Conservation (phyloP, 192 early-diverging fungal species). For the Pilaira anomala region DNA sequence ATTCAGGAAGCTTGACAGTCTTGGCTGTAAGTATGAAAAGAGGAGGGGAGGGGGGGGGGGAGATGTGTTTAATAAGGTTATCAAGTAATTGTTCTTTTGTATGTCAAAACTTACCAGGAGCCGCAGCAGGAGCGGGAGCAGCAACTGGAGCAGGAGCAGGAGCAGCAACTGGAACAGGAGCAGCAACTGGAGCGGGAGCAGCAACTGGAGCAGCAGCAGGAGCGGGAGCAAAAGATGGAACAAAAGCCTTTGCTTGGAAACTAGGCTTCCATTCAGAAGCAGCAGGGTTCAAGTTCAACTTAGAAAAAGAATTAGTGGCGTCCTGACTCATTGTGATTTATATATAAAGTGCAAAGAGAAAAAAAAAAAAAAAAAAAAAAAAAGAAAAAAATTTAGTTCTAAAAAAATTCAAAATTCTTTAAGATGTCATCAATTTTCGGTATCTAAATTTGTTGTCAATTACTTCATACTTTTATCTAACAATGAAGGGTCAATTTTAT, state of each 20-base stretch:
- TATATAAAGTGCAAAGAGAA: too few species aligned
- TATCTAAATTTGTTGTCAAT: too few species aligned
- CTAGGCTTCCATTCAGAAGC: slow-evolving; percentile 68
- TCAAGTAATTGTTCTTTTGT: too few species aligned
- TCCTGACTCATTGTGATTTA: slow-evolving; percentile 27
- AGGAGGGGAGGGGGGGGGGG: too few species aligned
- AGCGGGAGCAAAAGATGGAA: slow-evolving; percentile 53
- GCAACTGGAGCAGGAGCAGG: slow-evolving; percentile 27
- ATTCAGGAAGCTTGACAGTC: slow-evolving; percentile 11
- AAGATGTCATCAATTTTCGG: too few species aligned
- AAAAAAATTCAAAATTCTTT: too few species aligned
- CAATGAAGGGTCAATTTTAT: too few species aligned
- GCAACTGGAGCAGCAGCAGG: slow-evolving; percentile 43
- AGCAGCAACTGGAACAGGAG: slow-evolving; percentile 27
- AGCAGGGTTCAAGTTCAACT: slow-evolving; percentile 59
- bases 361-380: too few species aligned
- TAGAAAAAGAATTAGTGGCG: slow-evolving; percentile 45
- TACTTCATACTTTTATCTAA: too few species aligned
- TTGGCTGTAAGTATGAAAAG: too few species aligned
- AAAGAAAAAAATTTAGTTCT: too few species aligned
- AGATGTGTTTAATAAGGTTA: too few species aligned
- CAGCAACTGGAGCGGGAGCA: slow-evolving; percentile 5
- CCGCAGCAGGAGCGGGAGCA: slow-evolving; percentile 18
- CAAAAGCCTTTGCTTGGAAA: slow-evolving; percentile 67
- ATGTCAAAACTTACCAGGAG: slow-evolving; percentile 1